phyloP scores from a whole-genome alignment of 2,329 filamentous ascomycete species.

The Xylariomycetidae sp. region DNA sequence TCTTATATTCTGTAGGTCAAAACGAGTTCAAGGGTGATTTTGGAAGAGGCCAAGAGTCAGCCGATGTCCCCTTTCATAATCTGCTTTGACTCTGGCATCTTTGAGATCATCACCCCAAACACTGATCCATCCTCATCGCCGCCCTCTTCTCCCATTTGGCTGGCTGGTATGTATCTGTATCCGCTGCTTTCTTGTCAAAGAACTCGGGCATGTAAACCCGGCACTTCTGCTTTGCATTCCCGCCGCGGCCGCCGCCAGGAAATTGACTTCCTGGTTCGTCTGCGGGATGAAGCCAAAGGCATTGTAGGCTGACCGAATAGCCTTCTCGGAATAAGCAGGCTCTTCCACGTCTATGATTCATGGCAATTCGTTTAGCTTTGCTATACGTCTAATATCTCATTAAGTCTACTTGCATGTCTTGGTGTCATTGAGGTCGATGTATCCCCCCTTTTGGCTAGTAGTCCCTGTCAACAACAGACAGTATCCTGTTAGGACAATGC shows the following conservation, averaged over 20 bases:
- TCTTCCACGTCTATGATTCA: slow-evolving; percentile 36
- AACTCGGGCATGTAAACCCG: slow-evolving; percentile 86
- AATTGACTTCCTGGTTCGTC: slow-evolving; percentile 66
- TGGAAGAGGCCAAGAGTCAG: slow-evolving; percentile 51
- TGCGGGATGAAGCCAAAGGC: slow-evolving; percentile 69
- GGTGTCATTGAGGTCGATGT: slow-evolving; percentile 9
- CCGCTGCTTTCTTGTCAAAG: slow-evolving; percentile 67
- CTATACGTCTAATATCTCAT: not conserved
- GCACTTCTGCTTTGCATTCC: slow-evolving; percentile 61
- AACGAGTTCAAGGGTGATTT: slow-evolving; percentile 33
- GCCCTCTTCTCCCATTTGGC: slow-evolving; percentile 56
- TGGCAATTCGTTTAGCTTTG: not conserved
- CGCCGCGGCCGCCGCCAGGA: slow-evolving; percentile 47
- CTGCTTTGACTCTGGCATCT: slow-evolving; percentile 49
- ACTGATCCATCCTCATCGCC: slow-evolving; percentile 44
- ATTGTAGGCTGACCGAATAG: slow-evolving; percentile 57
- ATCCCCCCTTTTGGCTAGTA: slow-evolving; percentile 15
- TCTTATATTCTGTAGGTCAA: too few species aligned
- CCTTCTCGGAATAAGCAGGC: slow-evolving; percentile 43
- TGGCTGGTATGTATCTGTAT: slow-evolving; percentile 55
- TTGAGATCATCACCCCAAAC: slow-evolving; percentile 49
- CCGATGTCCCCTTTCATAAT: slow-evolving; percentile 57
- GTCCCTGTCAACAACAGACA: slow-evolving; percentile 11
- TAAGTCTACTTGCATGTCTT: slow-evolving; percentile 12
- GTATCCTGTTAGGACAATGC: slow-evolving; percentile 6